A percentile compares a stretch with the other conserved stretches of the same genome.
These are phyloP conservation scores for Termitomyces heimii DNA, from an alignment of 768 basidiomycete species.

Conservation along the genomic window DNA sequence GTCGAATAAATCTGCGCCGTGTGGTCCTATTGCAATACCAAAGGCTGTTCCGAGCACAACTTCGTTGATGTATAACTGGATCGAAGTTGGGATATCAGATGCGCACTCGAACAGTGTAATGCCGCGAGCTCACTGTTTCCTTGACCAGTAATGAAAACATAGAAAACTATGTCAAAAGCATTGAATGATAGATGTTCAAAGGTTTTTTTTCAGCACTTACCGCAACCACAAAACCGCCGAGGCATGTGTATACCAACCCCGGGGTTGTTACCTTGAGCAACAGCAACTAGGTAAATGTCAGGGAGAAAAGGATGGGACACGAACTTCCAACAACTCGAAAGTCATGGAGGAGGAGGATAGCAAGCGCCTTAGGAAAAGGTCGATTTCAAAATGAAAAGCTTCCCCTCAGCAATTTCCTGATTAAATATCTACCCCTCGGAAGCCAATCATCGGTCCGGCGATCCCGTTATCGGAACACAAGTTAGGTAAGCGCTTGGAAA, in stretches of 20 bases:
- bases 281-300: slow-evolving; percentile 19
- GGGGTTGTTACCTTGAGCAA: slow-evolving; percentile 42
- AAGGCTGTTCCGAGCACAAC: slow-evolving; percentile 84
- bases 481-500: background rate
- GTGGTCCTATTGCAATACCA: slow-evolving; percentile 63
- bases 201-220: slow-evolving; percentile 2
- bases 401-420: background rate
- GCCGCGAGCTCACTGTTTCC: slow-evolving; percentile 50
- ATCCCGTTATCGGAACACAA: background rate
- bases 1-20: slow-evolving; percentile 65
- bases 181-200: slow-evolving; percentile 9
- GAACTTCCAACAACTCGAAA: slow-evolving; percentile 25
- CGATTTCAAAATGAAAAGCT: background rate
- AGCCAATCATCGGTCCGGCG: background rate
- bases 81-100: background rate
- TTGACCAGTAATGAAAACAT: slow-evolving; percentile 78
- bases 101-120: background rate
- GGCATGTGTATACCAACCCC: slow-evolving; percentile 53
- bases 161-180: slow-evolving; percentile 57
- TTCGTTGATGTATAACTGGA: slow-evolving; percentile 83
- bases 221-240: slow-evolving; percentile 41
- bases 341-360: background rate
- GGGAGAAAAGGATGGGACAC: slow-evolving; percentile 10
- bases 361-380: background rate
- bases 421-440: background rate